Evolutionary conservation across 148 eudicot species (phyloP), one percentile per base, ranked within the genome.

Genomic region (Arbutus unedo): DNA sequence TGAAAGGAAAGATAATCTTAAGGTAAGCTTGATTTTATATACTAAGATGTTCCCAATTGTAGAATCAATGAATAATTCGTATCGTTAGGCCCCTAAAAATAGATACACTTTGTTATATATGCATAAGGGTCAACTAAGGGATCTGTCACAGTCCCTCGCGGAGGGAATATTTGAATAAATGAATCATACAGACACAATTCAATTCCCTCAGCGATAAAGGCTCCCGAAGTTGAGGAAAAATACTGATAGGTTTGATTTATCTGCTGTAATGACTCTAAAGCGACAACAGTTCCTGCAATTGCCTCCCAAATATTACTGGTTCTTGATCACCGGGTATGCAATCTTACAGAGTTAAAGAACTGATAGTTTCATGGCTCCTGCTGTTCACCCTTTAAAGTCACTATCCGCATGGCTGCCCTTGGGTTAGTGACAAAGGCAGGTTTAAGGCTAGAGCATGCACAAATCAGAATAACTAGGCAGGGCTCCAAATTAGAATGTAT

Each of bases 1-100:
- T 84, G 86, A 95, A 87, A 79, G 98, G 64, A 95, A 91, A 79
- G 88, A 90, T 74, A 77, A 86, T n/a, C 91, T 95, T 4, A 88
- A 92, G 91, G 97, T 95, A 64, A 15, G 85, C 82, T 71, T 23
- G 16, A 23, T 9, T 8, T 66, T 25, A 11, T 11, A 59, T 59
- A 59, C 71, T 10, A 64, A 1, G 7, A 74, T 74, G 50, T 41
- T 6, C 4, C n/a, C 13, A n/a, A 74, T 14, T 43, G 3, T 38
- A 8, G 3, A 71, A 43, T 70, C 11, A 38, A 5, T 38, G 7
- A 3, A 41, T 38, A 41, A 72, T 44, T 72, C 9, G 18, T 44
- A 72, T 6, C 76, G 45, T 73, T 25, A 41, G 50, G 78, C 56
- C 54, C 50, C 41, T 31, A 23, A 25, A 50, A 11, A 75, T 19